Conservation (phyloP, 306 rosid species). For the Citrullus colocynthis region DNA sequence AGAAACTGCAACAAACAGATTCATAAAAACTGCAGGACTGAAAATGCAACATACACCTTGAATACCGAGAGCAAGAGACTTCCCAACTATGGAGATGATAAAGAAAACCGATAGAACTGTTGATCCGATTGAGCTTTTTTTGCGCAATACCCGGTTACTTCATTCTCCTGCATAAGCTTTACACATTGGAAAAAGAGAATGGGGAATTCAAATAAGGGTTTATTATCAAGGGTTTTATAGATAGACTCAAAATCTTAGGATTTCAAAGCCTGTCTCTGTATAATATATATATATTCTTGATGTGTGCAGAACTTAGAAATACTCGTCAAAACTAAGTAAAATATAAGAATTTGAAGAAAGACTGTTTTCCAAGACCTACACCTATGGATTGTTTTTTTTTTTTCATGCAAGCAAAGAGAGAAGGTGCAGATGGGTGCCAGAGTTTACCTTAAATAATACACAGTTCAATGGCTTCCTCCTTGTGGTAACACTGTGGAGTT, state of each 20-base stretch:
- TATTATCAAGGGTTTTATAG: not conserved
- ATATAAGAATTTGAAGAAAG: not conserved
- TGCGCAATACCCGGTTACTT: not conserved
- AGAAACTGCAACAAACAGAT: not conserved
- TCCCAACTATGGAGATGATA: too few species aligned
- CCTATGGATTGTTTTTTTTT: not conserved
- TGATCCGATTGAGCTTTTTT: not conserved
- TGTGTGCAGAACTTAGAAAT: not conserved
- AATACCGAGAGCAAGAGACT: not conserved
- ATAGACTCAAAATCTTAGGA: not conserved
- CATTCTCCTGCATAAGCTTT: not conserved
- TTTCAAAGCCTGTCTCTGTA: not conserved
- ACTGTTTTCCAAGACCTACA: not conserved
- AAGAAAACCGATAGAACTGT: not conserved
- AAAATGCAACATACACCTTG: not conserved
- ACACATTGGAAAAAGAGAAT: not conserved
- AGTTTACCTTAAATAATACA: not conserved
- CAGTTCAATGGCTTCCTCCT: not conserved
- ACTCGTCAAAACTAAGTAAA: not conserved
- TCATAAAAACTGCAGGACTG: not conserved
- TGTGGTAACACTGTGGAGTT: not conserved
- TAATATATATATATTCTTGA: not conserved
- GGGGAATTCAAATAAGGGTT: not conserved
- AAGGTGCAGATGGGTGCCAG: not conserved
- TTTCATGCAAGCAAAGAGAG: not conserved